These are phyloP conservation scores for Phytopythium oedochilum DNA, from an alignment of 352 stramenopile genomes.

Conservation along the genomic window DNA sequence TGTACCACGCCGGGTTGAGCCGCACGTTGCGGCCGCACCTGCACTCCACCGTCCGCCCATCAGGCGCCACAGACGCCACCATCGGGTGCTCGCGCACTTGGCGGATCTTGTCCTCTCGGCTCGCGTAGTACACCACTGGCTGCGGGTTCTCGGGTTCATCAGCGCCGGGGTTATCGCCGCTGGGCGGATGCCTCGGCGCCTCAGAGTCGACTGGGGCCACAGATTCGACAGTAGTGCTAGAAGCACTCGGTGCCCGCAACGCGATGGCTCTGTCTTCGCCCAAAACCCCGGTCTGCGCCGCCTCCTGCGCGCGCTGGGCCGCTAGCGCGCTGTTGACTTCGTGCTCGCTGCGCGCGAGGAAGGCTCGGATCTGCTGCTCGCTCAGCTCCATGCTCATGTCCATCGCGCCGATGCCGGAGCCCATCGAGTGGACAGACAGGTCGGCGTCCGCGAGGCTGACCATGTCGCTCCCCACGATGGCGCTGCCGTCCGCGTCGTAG, in stretches of 20 bases:
- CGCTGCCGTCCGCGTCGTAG: conserved; percentile 15
- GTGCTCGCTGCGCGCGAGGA: conserved; percentile 31
- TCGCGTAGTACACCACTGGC: conserved; percentile 34
- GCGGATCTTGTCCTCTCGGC: conserved; percentile 60
- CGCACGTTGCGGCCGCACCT: conserved; percentile 68
- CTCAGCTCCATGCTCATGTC: conserved; percentile 61
- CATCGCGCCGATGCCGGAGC: conserved; percentile 20
- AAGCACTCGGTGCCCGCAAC: not conserved
- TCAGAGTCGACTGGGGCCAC: not conserved
- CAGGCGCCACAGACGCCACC: conserved; percentile 30
- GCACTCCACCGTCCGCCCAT: conserved; percentile 57
- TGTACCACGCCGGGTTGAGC: conserved; percentile 81
- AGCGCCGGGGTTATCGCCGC: not conserved
- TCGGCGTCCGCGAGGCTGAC: conserved; percentile 42
- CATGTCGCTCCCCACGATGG: conserved; percentile 47
- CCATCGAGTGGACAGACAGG: conserved; percentile 58
- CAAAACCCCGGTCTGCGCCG: not conserved
- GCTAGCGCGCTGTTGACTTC: conserved; percentile 7
- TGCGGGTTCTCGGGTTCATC: conserved; percentile 10
- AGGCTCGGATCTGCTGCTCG: conserved; percentile 46
- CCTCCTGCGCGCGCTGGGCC: not conserved
- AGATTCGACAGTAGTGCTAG: not conserved
- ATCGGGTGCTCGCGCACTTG: conserved; percentile 54
- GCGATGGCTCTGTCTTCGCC: not conserved
- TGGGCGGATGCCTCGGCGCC: not conserved